These are phyloP conservation scores for Iberis amara DNA, from an alignment of 441 rosid species.

Conservation along the genomic window DNA sequence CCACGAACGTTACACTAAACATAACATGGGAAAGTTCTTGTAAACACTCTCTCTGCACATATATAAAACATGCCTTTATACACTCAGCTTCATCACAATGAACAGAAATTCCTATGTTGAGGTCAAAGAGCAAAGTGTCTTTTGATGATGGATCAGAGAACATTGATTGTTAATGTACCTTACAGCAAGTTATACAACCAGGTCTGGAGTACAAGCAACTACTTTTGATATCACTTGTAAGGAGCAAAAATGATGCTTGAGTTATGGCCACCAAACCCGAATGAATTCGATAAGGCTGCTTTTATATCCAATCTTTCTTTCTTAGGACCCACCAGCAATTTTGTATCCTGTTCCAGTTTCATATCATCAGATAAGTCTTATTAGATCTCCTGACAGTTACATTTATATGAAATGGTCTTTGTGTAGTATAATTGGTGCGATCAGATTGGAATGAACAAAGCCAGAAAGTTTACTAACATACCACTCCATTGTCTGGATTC, in stretches of 20 bases:
- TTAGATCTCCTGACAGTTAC: not conserved
- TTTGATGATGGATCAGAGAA: slow-evolving; percentile 9
- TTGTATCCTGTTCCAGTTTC: slow-evolving; percentile 51
- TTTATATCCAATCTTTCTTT: slow-evolving; percentile 78
- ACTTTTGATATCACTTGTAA: slow-evolving; percentile 46
- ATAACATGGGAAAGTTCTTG: slow-evolving; percentile 29
- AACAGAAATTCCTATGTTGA: too few species aligned
- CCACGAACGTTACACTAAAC: slow-evolving; percentile 18
- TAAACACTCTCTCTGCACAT: slow-evolving; percentile 31
- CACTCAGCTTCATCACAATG: slow-evolving; percentile 23
- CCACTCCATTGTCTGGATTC: slow-evolving; percentile 81
- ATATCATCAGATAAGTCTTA: slow-evolving; percentile 7
- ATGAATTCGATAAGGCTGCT: slow-evolving; percentile 90
- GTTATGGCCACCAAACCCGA: slow-evolving; percentile 98
- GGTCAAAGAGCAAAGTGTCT: not conserved
- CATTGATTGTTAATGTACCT: slow-evolving; percentile 35
- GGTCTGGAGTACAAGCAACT: slow-evolving; percentile 22
- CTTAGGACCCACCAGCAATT: slow-evolving; percentile 75
- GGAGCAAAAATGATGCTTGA: slow-evolving; percentile 89
- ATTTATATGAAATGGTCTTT: slow-evolving; percentile 8
- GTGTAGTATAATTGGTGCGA: not conserved
- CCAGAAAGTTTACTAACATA: slow-evolving; percentile 28
- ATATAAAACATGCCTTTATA: slow-evolving; percentile 8
- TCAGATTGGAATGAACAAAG: slow-evolving; percentile 5
- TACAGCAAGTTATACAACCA: slow-evolving; percentile 31